Evolutionary conservation across 805 yeast species (phyloP), one percentile per base, ranked within the genome.

Genomic region (Saitoella complicata): DNA sequence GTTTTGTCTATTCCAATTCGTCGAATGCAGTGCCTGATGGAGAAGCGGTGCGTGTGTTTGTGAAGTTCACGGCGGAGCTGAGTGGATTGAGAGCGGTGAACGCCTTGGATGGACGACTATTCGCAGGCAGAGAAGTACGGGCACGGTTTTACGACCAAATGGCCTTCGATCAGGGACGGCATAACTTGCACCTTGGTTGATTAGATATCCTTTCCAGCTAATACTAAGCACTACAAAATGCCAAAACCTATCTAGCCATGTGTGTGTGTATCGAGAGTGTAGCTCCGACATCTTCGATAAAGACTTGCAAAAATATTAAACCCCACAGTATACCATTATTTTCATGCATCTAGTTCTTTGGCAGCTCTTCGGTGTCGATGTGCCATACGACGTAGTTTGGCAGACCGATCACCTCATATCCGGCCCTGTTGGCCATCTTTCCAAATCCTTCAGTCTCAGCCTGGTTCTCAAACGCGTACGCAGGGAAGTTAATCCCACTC

Each of bases 401-500:
- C 51, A 85, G 68, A 0, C 95, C 95, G 36, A 86, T 91, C 9
- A 85, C 94, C 49, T 67, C 67, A 61, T 72, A 82, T 5, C 93
- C 94, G 80, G 83, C 79, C 50, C 67, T 65, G 53, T 69, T 78
- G 13, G 86, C 77, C 78, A 85, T 69, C 55, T 53, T 79, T 81
- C 54, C 94, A 63, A 84, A 84, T 29, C 94, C 95, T 62, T 84
- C 95, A 3, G 94, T 84, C 64, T 84, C 95, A 47, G 82, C 84
- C 60, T 83, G 71, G 61, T 84, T 86, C 56, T 84, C 82, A 66
- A 85, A 84, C 51, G 95, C 87, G 73, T 84, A 84, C 44, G 82
- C 77, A 13, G 95, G 94, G 72, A 84, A 84, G 88, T 83, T 84
- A 45, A 94, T 93, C 42, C 95, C 95, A 57, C 84, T 91, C 63